Evolutionary conservation across 192 early-diverging fungal genomes (phyloP).

Genomic region (Entomortierella lignicola): DNA sequence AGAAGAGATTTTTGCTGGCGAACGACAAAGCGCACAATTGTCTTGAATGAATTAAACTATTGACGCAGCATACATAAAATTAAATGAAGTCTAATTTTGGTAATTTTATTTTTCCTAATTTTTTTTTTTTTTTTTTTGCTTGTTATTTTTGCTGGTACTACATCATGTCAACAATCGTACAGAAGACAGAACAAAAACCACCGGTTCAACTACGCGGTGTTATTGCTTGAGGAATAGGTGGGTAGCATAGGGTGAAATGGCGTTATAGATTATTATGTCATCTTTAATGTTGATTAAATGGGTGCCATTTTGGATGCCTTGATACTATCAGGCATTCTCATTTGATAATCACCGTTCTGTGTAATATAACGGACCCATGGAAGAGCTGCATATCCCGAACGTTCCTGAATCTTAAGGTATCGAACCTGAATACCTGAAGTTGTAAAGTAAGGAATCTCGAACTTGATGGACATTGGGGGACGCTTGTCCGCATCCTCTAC

Average conservation of each 20-base stretch:
- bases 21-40: not conserved
- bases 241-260: too few relatives aligned
- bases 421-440: conserved; percentile 91
- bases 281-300: conserved; percentile 55
- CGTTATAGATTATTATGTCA: too few relatives aligned
- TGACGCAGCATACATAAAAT: too few relatives aligned
- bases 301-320: conserved; percentile 78
- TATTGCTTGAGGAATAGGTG: too few relatives aligned
- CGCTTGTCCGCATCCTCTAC: conserved; percentile 83
- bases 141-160: too few relatives aligned
- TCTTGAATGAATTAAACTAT: not conserved
- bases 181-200: not conserved
- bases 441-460: conserved; percentile 93
- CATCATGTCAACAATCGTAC: not conserved
- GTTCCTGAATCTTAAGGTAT: conserved; percentile 92
- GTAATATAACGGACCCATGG: conserved; percentile 94
- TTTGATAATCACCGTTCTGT: conserved; percentile 94
- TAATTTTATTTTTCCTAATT: too few relatives aligned
- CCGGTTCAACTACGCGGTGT: too few relatives aligned
- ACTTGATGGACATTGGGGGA: conserved; percentile 87
- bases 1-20: conserved; percentile 1
- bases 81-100: too few relatives aligned
- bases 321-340: conserved; percentile 90
- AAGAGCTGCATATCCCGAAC: conserved; percentile 87
- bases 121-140: too few relatives aligned